phyloP scores from a whole-genome alignment of 345 rosid species.

The Pelargonium nanum region DNA sequence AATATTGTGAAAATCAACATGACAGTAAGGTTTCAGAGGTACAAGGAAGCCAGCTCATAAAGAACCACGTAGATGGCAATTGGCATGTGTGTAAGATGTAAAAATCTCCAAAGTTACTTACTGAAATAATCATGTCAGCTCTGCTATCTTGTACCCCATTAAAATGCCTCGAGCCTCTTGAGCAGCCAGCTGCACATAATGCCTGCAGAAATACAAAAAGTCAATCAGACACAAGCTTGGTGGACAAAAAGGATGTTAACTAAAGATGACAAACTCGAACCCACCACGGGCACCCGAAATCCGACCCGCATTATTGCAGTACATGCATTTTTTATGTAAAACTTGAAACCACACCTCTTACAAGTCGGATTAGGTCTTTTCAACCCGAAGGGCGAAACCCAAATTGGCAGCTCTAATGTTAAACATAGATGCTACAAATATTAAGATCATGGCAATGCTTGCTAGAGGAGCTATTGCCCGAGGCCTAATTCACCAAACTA shows the following conservation, averaged over 20 bases:
- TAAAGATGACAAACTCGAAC: too few relatives aligned
- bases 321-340: too few relatives aligned
- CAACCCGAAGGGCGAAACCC: too few relatives aligned
- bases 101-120: slow-evolving; percentile 24
- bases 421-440: too few relatives aligned
- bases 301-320: too few relatives aligned
- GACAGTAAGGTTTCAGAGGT: too few relatives aligned
- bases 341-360: too few relatives aligned
- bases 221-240: background rate
- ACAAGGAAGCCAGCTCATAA: background rate
- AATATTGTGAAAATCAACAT: background rate
- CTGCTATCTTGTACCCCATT: slow-evolving; percentile 74
- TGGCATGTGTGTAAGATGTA: slow-evolving; percentile 5
- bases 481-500: too few relatives aligned
- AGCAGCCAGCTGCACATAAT: slow-evolving; percentile 56
- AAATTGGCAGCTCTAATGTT: too few relatives aligned
- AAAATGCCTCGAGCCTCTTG: slow-evolving; percentile 57
- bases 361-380: too few relatives aligned
- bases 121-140: slow-evolving; percentile 91
- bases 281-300: too few relatives aligned
- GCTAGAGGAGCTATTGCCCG: background rate
- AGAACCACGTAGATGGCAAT: background rate
- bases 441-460: background rate
- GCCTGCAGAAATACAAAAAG: slow-evolving; percentile 38
- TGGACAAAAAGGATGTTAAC: too few relatives aligned